Evolutionary conservation across 306 rosid species (phyloP).

Genomic region (Lathyrus sativus): DNA sequence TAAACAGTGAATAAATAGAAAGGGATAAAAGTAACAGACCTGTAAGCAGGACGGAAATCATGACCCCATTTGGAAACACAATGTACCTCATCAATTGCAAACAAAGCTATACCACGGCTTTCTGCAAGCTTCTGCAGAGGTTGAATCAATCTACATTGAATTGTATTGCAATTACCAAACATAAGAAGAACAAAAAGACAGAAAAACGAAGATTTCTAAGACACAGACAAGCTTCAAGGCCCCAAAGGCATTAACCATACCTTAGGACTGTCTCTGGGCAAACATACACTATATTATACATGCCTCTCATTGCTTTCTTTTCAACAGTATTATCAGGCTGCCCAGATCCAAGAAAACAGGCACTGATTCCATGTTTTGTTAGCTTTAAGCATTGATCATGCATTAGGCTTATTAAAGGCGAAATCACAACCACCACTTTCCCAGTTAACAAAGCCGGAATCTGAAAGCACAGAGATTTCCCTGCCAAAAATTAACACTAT

Average conservation of each 20-base stretch:
- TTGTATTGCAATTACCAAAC: constrained; percentile 23
- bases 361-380: constrained; percentile 69
- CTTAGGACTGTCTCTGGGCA: constrained; percentile 89
- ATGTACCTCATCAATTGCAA: constrained; percentile 93
- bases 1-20: constrained; percentile 1
- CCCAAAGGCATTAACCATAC: constrained; percentile 50
- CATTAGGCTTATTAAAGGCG: constrained; percentile 94
- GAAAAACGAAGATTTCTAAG: neutral
- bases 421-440: constrained; percentile 93
- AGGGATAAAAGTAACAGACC: constrained; percentile 49
- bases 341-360: constrained; percentile 98
- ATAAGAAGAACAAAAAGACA: constrained; percentile 13
- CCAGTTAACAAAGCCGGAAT: constrained; percentile 87
- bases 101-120: constrained; percentile 78
- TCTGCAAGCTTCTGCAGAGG: constrained; percentile 82
- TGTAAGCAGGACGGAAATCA: constrained; percentile 92
- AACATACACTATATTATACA: constrained; percentile 73
- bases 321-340: constrained; percentile 85
- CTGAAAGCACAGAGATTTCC: constrained; percentile 94
- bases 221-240: constrained; percentile 25
- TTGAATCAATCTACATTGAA: constrained; percentile 62
- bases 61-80: constrained; percentile 99
- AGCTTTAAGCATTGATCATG: constrained; percentile 93
- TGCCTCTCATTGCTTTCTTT: constrained; percentile 80
- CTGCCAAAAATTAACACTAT: constrained; percentile 52